A percentile compares a stretch with the other conserved stretches of the same genome.
Evolutionary conservation across 78 protist species (phyloP).

Genomic region (Mastigamoeba balamuthi): DNA sequence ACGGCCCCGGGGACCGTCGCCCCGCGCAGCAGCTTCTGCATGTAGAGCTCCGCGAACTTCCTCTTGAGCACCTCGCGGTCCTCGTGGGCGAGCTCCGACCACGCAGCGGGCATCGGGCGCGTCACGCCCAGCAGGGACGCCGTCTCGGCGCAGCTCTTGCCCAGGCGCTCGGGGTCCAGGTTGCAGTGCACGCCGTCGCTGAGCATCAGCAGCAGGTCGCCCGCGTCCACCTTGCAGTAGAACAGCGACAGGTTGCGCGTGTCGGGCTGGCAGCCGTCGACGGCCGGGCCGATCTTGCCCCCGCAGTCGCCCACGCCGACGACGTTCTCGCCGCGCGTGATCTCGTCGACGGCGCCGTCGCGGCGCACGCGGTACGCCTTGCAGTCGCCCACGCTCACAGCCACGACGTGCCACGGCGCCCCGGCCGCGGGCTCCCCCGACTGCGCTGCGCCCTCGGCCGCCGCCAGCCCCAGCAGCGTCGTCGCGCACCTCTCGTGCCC

Average conservation of each 20-base stretch:
- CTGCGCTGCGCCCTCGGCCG: no score
- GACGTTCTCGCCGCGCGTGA: slow-evolving; percentile 15
- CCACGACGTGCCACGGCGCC: slow-evolving; percentile 55
- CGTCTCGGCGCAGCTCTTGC: slow-evolving; percentile 19
- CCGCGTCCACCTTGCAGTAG: slow-evolving; percentile 13
- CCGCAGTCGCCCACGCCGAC: slow-evolving; percentile 49
- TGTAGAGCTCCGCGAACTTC: slow-evolving; percentile 6
- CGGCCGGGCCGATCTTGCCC: slow-evolving; percentile 45
- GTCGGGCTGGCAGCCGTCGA: slow-evolving; percentile 48
- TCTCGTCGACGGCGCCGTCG: slow-evolving; percentile 24
- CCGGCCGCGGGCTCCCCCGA: no score
- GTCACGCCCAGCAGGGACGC: slow-evolving; percentile 11
- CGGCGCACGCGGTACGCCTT: slow-evolving; percentile 21
- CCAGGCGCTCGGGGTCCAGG: slow-evolving; percentile 42
- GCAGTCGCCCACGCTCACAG: slow-evolving; percentile 51
- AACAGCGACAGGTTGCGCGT: slow-evolving; percentile 33
- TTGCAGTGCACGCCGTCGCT: slow-evolving; percentile 47
- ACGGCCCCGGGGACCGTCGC: slow-evolving; percentile 8
- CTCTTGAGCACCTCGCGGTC: slow-evolving; percentile 16
- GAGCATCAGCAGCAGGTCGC: slow-evolving; percentile 26
- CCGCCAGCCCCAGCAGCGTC: no score
- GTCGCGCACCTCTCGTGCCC: no score
- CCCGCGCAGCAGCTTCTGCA: not conserved
- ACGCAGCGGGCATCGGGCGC: slow-evolving; percentile 5
- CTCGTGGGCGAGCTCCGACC: slow-evolving; percentile 21